Conservation (phyloP, 345 rosid species). For the Eucalyptus shirleyi region DNA sequence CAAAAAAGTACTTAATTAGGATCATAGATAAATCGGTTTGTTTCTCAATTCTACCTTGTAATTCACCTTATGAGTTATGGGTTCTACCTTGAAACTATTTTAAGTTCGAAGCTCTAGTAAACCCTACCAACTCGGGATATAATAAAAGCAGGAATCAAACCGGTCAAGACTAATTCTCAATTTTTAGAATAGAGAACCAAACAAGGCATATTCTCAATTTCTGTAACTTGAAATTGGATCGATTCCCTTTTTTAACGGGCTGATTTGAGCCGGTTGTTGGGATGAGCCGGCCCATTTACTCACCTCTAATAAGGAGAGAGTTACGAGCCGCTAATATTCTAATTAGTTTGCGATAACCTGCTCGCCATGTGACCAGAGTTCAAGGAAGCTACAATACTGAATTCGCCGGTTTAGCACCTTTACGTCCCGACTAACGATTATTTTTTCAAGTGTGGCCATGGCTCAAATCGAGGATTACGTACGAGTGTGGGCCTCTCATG, state of each 20-base stretch:
- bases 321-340: background rate
- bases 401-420: background rate
- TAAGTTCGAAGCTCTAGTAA: background rate
- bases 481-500: background rate
- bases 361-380: background rate
- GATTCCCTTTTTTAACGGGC: background rate
- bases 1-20: background rate
- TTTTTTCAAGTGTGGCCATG: background rate
- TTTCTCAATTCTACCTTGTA: too few relatives aligned
- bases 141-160: background rate
- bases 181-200: background rate
- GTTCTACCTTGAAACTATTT: too few relatives aligned
- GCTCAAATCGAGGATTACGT: background rate
- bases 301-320: background rate
- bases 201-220: background rate
- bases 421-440: too few relatives aligned
- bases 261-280: background rate
- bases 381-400: background rate
- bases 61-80: background rate
- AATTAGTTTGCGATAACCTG: background rate
- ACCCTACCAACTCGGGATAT: background rate
- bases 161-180: rapidly evolving
- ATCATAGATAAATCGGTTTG: background rate
- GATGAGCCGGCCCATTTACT: background rate
- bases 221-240: background rate